A percentile compares a stretch with the other conserved stretches of the same genome.
Evolutionary conservation across 2,329 filamentous ascomycete species (phyloP).

Genomic region (Zasmidium citrigriseum): DNA sequence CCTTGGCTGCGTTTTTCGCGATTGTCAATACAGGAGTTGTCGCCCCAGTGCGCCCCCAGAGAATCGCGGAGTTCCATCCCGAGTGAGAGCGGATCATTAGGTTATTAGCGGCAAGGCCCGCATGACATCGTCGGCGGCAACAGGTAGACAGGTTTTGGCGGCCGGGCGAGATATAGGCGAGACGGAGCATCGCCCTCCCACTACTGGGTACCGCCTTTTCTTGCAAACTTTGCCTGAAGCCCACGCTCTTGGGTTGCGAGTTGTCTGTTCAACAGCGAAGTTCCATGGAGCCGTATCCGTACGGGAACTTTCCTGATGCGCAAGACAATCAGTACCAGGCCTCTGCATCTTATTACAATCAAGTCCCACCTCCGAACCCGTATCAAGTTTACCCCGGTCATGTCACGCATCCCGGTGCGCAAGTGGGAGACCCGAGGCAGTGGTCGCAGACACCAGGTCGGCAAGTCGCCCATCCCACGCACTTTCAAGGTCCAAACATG

Average conservation of each 20-base stretch:
- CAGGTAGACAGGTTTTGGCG: no score
- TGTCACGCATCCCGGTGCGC: not conserved
- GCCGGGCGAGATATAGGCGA: not conserved
- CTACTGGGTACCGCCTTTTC: not conserved
- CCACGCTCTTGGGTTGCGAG: no score
- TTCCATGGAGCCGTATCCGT: conserved; percentile 5
- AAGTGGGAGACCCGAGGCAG: not conserved
- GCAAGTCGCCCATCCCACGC: not conserved
- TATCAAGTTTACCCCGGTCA: not conserved
- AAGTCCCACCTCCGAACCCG: not conserved
- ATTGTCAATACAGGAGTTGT: no score
- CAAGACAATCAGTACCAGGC: not conserved
- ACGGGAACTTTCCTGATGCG: not conserved
- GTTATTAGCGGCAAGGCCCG: not conserved
- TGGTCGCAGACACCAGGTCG: not conserved
- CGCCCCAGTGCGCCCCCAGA: no score
- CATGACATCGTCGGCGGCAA: not conserved
- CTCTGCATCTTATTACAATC: not conserved
- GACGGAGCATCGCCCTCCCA: not conserved
- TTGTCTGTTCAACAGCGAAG: not conserved
- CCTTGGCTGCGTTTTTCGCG: no score
- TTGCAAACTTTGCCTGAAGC: not conserved
- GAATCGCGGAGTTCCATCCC: not conserved
- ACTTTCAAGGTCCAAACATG: not conserved
- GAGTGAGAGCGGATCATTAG: not conserved